A percentile compares a stretch with the other conserved stretches of the same genome.
Evolutionary conservation across 2,329 filamentous ascomycete genomes (phyloP).

Genomic region (Ascochyta lentis): DNA sequence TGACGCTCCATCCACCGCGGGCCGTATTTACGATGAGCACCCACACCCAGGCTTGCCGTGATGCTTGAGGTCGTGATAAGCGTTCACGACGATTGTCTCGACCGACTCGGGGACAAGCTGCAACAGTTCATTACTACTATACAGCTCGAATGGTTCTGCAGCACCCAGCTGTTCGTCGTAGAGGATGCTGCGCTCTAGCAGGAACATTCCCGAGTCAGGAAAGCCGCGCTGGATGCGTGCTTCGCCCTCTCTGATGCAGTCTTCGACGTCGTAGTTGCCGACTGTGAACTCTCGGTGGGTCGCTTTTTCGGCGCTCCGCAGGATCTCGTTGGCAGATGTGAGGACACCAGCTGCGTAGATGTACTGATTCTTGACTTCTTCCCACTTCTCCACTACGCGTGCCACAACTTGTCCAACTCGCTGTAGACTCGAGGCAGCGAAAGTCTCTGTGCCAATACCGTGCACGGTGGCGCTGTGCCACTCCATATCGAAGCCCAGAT

Average conservation of each 20-base stretch:
- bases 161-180: constrained; percentile 42
- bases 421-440: constrained; percentile 45
- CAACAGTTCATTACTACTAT: constrained; percentile 29
- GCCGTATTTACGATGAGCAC: constrained; percentile 32
- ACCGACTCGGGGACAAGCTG: constrained; percentile 27
- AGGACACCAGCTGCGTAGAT: constrained; percentile 44
- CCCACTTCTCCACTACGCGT: constrained; percentile 40
- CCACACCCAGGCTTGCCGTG: constrained; percentile 43
- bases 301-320: constrained; percentile 35
- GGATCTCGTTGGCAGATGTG: constrained; percentile 43
- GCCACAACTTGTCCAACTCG: constrained; percentile 41
- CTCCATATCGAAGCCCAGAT: constrained; percentile 48
- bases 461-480: constrained; percentile 51
- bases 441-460: constrained; percentile 44
- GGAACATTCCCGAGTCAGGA: constrained; percentile 48
- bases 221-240: constrained; percentile 46
- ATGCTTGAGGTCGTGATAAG: constrained; percentile 29
- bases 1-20: neutral
- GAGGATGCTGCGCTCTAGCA: constrained; percentile 49
- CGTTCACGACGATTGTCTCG: constrained; percentile 24
- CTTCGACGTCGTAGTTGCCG: constrained; percentile 42
- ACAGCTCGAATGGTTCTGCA: constrained; percentile 33
- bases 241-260: constrained; percentile 45
- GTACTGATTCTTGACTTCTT: constrained; percentile 44
- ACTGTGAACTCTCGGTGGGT: constrained; percentile 40